Base-by-base conservation (phyloP, 192 early-diverging fungal species). In the Mortierella alpina region DNA sequence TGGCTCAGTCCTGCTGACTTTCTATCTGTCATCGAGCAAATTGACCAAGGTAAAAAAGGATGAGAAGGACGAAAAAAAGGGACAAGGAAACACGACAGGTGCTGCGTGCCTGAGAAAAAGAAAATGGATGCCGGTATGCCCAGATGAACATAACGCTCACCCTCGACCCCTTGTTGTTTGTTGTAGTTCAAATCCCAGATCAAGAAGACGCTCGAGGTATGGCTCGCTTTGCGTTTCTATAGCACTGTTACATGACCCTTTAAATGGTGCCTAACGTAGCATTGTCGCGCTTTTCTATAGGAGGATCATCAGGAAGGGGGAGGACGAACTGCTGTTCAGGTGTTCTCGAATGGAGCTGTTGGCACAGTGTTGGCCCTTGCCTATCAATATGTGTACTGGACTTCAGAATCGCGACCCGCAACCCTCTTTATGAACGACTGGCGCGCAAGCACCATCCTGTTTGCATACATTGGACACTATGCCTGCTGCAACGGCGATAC, bases 1-100 rank as follows among this genome's bases (percentile, higher is more conserved):
- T 73, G 85, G 91, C 8, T 77, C 86, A 7, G 86, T 92, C 10
- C 85, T 96, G 18, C 63, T 97, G 23, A 83, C 82, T 1, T 97
- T 97, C 68, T 97, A 91, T 70, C 73, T 94, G 5, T 86, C 92
- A 2, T 87, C 91, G 54, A 87, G 87, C 46, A 68, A 63, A 57
- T 58, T 90, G 56, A 90, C 89, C 23, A 90, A 90, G 84, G 89
- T 86, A 84, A 54, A 17, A 22, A 6, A 44, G 14, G 3, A 42
- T 10, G 40, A 39, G 23, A 60, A 18, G 39, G 46, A 10, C 18
- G 4, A 15, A 41, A 59, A 41, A 41, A 20, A 57, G 22, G 15
- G 48, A 49, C 18, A 22, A 9, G 20, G 48, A 42, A 51, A 73
- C 23, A 31, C 8, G 14, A 23, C 62, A 23, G 49, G 2, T 18